A percentile compares a stretch with the other conserved stretches of the same genome.
Evolutionary conservation across 2,329 filamentous ascomycete genomes (phyloP).

Genomic region (Apiospora hydei): DNA sequence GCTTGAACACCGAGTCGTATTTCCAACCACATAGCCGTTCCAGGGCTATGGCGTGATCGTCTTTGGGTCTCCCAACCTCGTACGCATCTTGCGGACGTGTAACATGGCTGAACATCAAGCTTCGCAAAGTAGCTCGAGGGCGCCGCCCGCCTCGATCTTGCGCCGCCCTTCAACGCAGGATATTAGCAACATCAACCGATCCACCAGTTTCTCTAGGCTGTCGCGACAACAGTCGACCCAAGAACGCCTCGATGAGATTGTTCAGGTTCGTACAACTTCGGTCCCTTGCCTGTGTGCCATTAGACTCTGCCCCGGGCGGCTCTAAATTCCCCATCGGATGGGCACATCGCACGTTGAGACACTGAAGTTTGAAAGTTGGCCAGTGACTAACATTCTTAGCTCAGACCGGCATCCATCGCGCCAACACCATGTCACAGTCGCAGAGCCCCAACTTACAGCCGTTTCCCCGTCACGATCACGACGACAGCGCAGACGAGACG

Average conservation of each 20-base stretch:
- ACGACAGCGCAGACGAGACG: slow-evolving; percentile 47
- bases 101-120: slow-evolving; percentile 3
- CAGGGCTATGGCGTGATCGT: slow-evolving; percentile 6
- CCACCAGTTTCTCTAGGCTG: slow-evolving; percentile 20
- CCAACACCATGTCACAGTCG: slow-evolving; percentile 46
- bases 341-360: not conserved
- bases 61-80: not conserved
- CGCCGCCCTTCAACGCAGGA: slow-evolving; percentile 32
- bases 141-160: slow-evolving; percentile 23
- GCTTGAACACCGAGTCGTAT: not conserved
- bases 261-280: slow-evolving; percentile 49
- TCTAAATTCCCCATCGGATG: not conserved
- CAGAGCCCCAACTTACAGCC: slow-evolving; percentile 20
- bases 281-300: not conserved
- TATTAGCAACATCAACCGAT: slow-evolving; percentile 28
- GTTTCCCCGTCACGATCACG: not conserved
- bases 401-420: slow-evolving; percentile 52
- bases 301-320: not conserved
- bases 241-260: slow-evolving; percentile 53
- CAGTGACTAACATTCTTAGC: not conserved
- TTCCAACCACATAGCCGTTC: not conserved
- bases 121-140: slow-evolving; percentile 1
- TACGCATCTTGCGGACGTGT: not conserved
- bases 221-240: slow-evolving; percentile 43
- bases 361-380: not conserved